phyloP scores from a whole-genome alignment of 1,284 basidiomycete species.

The Sporisorium scitamineum region DNA sequence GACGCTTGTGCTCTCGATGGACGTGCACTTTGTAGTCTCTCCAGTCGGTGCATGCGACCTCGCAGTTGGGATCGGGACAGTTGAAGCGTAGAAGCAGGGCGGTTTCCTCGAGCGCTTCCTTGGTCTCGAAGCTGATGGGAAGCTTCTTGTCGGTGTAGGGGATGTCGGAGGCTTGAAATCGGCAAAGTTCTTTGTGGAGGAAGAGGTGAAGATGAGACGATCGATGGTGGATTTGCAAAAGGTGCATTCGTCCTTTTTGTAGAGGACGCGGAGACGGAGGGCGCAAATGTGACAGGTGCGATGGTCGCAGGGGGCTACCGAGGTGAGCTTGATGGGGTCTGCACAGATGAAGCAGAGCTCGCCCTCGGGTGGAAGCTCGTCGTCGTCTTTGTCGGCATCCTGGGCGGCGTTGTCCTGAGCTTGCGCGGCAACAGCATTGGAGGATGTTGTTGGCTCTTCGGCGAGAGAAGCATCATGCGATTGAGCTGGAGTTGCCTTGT shows the following conservation, averaged over 20 bases:
- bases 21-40: constrained; percentile 85
- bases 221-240: constrained; percentile 94
- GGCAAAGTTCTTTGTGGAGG: constrained; percentile 70
- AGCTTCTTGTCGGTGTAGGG: constrained; percentile 71
- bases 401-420: background rate
- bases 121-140: constrained; percentile 85
- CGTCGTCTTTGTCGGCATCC: constrained; percentile 69
- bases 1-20: constrained; percentile 79
- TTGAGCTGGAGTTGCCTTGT: background rate
- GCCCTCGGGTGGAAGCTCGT: constrained; percentile 63
- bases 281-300: constrained; percentile 92
- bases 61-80: constrained; percentile 74
- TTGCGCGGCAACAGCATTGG: background rate
- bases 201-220: constrained; percentile 83
- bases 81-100: constrained; percentile 83
- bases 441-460: background rate
- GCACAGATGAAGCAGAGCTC: constrained; percentile 93
- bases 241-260: constrained; percentile 87
- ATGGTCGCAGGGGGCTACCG: constrained; percentile 90
- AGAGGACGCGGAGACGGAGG: constrained; percentile 87
- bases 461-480: background rate
- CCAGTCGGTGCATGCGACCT: constrained; percentile 88
- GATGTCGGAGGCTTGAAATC: constrained; percentile 55
- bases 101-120: constrained; percentile 94
- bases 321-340: constrained; percentile 90